These are phyloP conservation scores for Rubia balearica DNA, from an alignment of 305 asterid genomes.

Conservation along the genomic window DNA sequence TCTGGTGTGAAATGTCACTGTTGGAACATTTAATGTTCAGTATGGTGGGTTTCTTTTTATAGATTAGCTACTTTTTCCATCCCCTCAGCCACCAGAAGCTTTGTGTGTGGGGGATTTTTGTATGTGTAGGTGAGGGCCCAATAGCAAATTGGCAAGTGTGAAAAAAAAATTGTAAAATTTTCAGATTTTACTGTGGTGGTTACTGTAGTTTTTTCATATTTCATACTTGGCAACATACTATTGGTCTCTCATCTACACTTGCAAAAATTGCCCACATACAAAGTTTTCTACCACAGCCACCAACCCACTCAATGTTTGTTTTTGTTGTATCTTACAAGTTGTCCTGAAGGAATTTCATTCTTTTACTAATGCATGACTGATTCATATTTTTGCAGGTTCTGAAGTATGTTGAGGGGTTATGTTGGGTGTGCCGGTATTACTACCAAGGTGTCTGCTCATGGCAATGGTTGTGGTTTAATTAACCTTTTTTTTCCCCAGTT, in stretches of 20 bases:
- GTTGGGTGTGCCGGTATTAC: slow-evolving; percentile 98
- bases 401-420: slow-evolving; percentile 86
- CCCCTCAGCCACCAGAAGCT: no score
- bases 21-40: background rate
- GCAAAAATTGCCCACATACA: no score
- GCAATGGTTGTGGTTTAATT: slow-evolving; percentile 68
- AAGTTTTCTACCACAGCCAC: no score
- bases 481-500: background rate
- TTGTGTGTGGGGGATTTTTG: no score
- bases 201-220: no score
- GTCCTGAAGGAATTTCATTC: background rate
- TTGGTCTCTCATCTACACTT: no score
- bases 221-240: no score
- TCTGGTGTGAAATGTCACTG: background rate
- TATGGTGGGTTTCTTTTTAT: background rate
- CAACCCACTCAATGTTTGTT: background rate
- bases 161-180: no score
- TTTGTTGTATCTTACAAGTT: background rate
- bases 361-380: background rate
- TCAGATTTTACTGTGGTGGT: no score
- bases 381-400: slow-evolving; percentile 48
- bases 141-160: no score
- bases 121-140: no score
- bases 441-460: slow-evolving; percentile 99
- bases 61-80: background rate